Evolutionary conservation across 495 filamentous ascomycete genomes (phyloP), one percentile per base, ranked within the genome.

Genomic region (Penicillium odoratum): DNA sequence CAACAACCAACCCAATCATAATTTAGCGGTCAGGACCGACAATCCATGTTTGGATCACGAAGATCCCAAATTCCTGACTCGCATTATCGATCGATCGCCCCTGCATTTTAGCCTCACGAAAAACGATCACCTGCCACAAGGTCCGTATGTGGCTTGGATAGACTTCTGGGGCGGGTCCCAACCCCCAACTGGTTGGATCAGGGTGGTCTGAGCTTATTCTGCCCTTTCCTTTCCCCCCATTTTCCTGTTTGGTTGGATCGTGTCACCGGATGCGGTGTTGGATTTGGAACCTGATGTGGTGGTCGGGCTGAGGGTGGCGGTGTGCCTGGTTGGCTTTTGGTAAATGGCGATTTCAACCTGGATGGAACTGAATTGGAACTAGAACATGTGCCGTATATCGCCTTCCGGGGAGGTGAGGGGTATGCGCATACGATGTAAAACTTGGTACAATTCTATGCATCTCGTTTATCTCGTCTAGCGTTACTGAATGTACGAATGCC

Each of bases 201-300:
- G 45, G 47, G 25, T 45, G 42, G 42, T 26, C 43, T 46, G 43
- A 46, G 43, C 43, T 25, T 46, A 46, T 40, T 16, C 3, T 4
- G 10, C 38, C 38, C 11, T 15, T n/a, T 8, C 9, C 7, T 15
- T 10, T 48, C 11, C 13, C 33, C 28, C 28, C n/a, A 16, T 15
- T n/a, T 30, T 47, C 15, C 28, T 48, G 28, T 31, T 48, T 48
- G 26, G 46, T 18, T 31, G 46, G 46, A 16, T 3, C 26, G 5
- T n/a, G 25, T 48, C 46, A 30, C 46, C 46, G 46, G 46, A 48
- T 48, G 11, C 46, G 28, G 28, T 48, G n/a, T 15, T 31, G 44
- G 26, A 5, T 40, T 40, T 15, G 38, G 15, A 40, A 16, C 13
- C 28, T 26, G 44, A 7, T 25, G 5, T 47, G 44, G 6, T 26